These are phyloP conservation scores for Cladosporium sp. DNA, from an alignment of 2,329 filamentous ascomycete species.

Conservation along the genomic window DNA sequence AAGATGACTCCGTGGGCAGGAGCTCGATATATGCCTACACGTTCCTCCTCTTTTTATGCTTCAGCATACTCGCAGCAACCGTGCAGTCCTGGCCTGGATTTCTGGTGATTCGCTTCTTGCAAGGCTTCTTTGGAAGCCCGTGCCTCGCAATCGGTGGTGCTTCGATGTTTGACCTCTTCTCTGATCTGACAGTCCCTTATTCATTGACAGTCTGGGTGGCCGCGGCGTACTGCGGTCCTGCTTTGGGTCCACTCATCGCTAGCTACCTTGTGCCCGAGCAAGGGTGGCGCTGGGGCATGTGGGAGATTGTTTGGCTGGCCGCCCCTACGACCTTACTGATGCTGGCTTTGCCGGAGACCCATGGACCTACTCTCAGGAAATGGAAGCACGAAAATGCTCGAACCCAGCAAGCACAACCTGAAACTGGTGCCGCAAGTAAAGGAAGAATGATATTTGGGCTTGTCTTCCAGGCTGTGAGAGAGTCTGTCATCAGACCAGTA, in stretches of 20 bases:
- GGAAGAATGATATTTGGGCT: not conserved
- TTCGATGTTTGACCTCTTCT: constrained; percentile 53
- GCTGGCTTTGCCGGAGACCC: constrained; percentile 60
- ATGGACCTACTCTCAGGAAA: constrained; percentile 25
- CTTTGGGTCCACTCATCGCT: constrained; percentile 58
- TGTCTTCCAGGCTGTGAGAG: not conserved
- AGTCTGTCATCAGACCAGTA: not conserved
- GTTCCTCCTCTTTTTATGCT: constrained; percentile 11
- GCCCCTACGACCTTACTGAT: constrained; percentile 56
- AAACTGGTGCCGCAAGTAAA: not conserved
- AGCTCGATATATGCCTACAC: constrained; percentile 14
- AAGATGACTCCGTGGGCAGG: constrained; percentile 15
- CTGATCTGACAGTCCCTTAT: constrained; percentile 41
- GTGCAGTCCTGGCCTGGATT: constrained; percentile 41
- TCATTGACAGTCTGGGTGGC: constrained; percentile 42
- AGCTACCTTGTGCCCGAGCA: constrained; percentile 57
- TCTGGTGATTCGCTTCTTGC: constrained; percentile 58
- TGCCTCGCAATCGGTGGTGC: constrained; percentile 57
- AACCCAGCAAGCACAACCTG: constrained; percentile 10
- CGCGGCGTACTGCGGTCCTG: constrained; percentile 44
- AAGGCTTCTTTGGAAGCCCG: constrained; percentile 63
- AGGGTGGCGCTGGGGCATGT: constrained; percentile 60
- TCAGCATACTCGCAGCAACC: constrained; percentile 47
- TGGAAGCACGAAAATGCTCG: not conserved
- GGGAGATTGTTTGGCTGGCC: constrained; percentile 63